Percentiles rank a stretch among this genome's conserved stretches.
These are phyloP conservation scores for Punica granatum DNA, from an alignment of 345 rosid genomes.

Conservation along the genomic window DNA sequence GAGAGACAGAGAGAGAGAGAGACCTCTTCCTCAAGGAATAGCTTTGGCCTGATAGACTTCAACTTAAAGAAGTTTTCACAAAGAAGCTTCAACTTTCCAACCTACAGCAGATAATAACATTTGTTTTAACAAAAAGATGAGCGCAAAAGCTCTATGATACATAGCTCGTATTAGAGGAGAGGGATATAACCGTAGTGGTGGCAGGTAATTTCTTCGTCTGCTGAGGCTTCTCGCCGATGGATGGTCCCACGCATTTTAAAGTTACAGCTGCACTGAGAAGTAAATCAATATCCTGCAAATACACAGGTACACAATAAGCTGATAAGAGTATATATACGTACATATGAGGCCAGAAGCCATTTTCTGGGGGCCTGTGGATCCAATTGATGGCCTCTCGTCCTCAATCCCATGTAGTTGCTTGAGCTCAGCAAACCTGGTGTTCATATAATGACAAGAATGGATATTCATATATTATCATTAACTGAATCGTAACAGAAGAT, in stretches of 20 bases:
- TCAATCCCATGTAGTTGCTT: constrained; percentile 69
- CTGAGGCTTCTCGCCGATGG: constrained; percentile 72
- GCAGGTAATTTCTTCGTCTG: constrained; percentile 81
- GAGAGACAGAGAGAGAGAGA: background rate
- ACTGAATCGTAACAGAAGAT: background rate
- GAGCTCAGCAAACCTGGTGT: constrained; percentile 67
- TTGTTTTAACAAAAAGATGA: background rate
- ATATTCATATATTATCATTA: background rate
- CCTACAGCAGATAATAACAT: constrained; percentile 26
- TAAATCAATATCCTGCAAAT: constrained; percentile 1
- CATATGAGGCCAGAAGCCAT: constrained; percentile 75
- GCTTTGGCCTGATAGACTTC: constrained; percentile 41
- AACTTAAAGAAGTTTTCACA: constrained; percentile 78
- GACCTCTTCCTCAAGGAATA: constrained; percentile 78
- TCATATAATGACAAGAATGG: constrained; percentile 11
- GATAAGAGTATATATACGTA: constrained; percentile 23
- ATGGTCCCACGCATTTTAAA: constrained; percentile 74
- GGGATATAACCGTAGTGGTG: constrained; percentile 52
- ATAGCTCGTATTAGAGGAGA: background rate
- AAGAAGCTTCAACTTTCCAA: constrained; percentile 75
- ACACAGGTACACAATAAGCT: background rate
- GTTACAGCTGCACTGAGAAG: constrained; percentile 56
- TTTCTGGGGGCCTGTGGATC: constrained; percentile 59
- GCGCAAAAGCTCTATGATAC: background rate
- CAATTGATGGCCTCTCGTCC: constrained; percentile 54